phyloP scores from a whole-genome alignment of 352 stramenopile species.

The Blastocystis sp. region DNA sequence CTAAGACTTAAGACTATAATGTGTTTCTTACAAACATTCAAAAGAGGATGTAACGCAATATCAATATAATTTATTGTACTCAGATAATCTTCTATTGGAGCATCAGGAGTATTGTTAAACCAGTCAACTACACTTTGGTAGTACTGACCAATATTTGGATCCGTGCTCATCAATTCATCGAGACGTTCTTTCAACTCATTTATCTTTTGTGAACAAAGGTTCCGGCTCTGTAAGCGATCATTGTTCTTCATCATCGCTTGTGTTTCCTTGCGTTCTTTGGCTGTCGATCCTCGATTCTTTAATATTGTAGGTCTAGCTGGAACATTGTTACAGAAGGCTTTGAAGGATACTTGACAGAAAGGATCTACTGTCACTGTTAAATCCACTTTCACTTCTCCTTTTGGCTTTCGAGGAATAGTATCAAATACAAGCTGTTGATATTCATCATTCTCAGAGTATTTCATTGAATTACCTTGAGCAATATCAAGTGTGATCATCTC shows the following conservation, averaged over 20 bases:
- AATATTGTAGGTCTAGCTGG: neutral
- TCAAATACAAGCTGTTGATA: neutral
- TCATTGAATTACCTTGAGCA: slow-evolving; percentile 10
- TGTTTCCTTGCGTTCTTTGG: neutral
- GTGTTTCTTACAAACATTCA: slow-evolving; percentile 9
- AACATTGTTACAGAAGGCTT: neutral
- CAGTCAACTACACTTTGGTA: neutral
- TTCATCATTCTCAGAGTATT: slow-evolving; percentile 19
- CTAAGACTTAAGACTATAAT: slow-evolving; percentile 23
- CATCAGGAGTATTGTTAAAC: neutral
- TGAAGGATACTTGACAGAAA: neutral
- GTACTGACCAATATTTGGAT: neutral
- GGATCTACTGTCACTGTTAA: neutral
- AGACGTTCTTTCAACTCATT: neutral
- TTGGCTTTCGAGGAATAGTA: neutral
- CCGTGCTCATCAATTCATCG: neutral
- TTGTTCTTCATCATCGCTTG: neutral
- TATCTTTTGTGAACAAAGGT: neutral
- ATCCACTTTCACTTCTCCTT: slow-evolving; percentile 2
- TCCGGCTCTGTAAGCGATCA: neutral
- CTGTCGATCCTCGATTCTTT: neutral
- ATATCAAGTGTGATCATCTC: neutral
- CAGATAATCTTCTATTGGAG: neutral
- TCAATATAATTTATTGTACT: neutral
- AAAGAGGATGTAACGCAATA: neutral